Evolutionary conservation across 2,329 filamentous ascomycete species (phyloP), one percentile per base, ranked within the genome.

Genomic region (Ceratocystis colombiana): DNA sequence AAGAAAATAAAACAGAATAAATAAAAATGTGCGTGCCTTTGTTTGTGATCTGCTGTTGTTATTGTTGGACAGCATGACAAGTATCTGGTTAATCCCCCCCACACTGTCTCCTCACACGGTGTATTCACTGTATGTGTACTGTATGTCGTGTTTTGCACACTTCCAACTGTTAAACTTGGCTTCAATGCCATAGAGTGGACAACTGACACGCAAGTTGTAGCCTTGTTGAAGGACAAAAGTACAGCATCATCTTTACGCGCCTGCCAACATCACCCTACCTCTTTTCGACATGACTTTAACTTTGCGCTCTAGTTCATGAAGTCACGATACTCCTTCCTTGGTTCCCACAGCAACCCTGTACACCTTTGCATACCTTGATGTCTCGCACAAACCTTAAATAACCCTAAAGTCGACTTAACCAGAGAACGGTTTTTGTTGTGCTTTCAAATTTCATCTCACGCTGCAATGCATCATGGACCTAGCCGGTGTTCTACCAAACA

Each of bases 361-460:
- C 46, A 8, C 0, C 22, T 25, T 25, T 25, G 22, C 2, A 25
- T 25, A 25, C 22, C 12, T 41, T 41, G 10, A 8, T 3, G 37
- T 4, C 12, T 41, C 0, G 0, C 1, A 0, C 3, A 1, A 3
- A 20, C 17, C n/a, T 8, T 22, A 25, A 7, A 3, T 5, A 25
- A 50, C 48, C 48, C 48, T 50, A 8, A 7, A 1, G 1, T 1
- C 20, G 8, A 20, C 45, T 4, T 1, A 46, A 46, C 10, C 17
- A 20, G 17, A 45, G 1, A 45, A 45, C 5, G 3, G 33, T 37
- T 10, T 10, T 10, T 37, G 8, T 37, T 37, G 33, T 4, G 33
- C 10, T 7, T 37, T 12, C 10, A 12, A 37, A 10, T 37, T 37
- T 2, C 8, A 12, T 12, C 33, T 33, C 30, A 33, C 6, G 1